These are phyloP conservation scores for Fusarium sp. DNA, from an alignment of 2,329 filamentous ascomycete species.

Conservation along the genomic window DNA sequence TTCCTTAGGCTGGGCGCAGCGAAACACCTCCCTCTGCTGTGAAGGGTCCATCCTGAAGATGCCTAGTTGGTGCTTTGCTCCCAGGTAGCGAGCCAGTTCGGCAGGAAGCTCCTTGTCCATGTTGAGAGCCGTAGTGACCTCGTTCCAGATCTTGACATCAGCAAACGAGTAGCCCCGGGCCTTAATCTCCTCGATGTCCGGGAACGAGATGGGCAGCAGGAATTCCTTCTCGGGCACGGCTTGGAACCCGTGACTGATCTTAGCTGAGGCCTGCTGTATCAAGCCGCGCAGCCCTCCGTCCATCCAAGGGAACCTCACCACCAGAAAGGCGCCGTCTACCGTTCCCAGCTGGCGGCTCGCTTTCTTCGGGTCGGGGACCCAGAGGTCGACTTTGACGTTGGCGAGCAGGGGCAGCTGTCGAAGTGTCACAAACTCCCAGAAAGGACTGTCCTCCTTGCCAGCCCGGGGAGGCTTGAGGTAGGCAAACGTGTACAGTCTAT, in stretches of 20 bases:
- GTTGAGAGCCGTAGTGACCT: conserved; percentile 67
- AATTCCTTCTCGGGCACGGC: conserved; percentile 73
- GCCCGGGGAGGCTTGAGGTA: conserved; percentile 56
- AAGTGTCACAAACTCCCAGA: conserved; percentile 80
- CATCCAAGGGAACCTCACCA: conserved; percentile 75
- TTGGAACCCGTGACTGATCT: conserved; percentile 61
- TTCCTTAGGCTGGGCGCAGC: conserved; percentile 69
- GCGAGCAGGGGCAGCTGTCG: conserved; percentile 78
- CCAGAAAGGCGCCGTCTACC: conserved; percentile 68
- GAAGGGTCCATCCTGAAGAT: conserved; percentile 76
- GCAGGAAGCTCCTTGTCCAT: conserved; percentile 68
- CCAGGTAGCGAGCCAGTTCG: conserved; percentile 74
- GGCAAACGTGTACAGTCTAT: conserved; percentile 86
- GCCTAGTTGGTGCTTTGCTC: conserved; percentile 73
- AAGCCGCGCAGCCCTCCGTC: conserved; percentile 62
- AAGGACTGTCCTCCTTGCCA: conserved; percentile 55
- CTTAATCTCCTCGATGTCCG: conserved; percentile 67
- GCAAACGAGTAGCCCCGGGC: conserved; percentile 70
- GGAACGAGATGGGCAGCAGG: conserved; percentile 73
- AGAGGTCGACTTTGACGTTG: conserved; percentile 75
- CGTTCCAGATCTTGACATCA: conserved; percentile 74
- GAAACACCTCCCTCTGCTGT: conserved; percentile 68
- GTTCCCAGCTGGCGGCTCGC: conserved; percentile 63
- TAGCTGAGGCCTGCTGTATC: conserved; percentile 60
- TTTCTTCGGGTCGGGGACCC: conserved; percentile 74